A percentile compares a stretch with the other conserved stretches of the same genome.
phyloP scores from a whole-genome alignment of 2,329 filamentous ascomycete species.

The Lasiodiplodia sp. region DNA sequence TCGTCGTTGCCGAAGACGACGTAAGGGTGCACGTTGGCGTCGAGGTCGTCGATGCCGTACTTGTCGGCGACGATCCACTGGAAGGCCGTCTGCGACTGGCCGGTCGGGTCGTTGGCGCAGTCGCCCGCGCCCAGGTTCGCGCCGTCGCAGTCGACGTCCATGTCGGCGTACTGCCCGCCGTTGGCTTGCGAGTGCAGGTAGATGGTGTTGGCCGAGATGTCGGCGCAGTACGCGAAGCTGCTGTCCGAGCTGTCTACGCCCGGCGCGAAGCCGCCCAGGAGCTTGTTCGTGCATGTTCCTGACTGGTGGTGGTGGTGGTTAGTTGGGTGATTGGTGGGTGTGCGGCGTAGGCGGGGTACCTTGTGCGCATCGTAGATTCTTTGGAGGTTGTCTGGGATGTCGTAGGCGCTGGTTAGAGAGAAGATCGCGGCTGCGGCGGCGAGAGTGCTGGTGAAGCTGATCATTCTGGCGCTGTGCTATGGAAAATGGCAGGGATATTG shows the following conservation, averaged over 20 bases:
- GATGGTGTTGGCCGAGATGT: slow-evolving; percentile 40
- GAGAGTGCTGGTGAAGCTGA: not conserved
- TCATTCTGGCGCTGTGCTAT: not conserved
- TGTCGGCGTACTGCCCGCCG: slow-evolving; percentile 55
- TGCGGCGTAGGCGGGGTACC: not conserved
- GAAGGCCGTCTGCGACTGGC: slow-evolving; percentile 59
- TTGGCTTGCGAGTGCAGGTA: slow-evolving; percentile 56
- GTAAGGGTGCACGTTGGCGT: slow-evolving; percentile 61
- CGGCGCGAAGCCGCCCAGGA: slow-evolving; percentile 5
- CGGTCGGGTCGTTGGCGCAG: slow-evolving; percentile 51
- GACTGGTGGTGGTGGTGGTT: not conserved
- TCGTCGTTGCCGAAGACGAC: slow-evolving; percentile 62
- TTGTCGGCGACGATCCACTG: slow-evolving; percentile 42
- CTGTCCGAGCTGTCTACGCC: slow-evolving; percentile 33
- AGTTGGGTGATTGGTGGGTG: not conserved
- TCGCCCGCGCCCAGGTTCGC: slow-evolving; percentile 46
- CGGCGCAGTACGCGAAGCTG: slow-evolving; percentile 37
- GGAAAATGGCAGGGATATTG: not conserved
- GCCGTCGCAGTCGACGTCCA: slow-evolving; percentile 68
- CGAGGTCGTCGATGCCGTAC: slow-evolving; percentile 38
- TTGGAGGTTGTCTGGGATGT: not conserved
- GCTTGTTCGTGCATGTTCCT: slow-evolving; percentile 2
- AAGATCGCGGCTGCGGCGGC: not conserved
- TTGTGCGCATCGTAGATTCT: slow-evolving; percentile 7
- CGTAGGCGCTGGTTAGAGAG: not conserved